Base-by-base conservation (phyloP, 129 eudicot species). In the Artemisia annua region DNA sequence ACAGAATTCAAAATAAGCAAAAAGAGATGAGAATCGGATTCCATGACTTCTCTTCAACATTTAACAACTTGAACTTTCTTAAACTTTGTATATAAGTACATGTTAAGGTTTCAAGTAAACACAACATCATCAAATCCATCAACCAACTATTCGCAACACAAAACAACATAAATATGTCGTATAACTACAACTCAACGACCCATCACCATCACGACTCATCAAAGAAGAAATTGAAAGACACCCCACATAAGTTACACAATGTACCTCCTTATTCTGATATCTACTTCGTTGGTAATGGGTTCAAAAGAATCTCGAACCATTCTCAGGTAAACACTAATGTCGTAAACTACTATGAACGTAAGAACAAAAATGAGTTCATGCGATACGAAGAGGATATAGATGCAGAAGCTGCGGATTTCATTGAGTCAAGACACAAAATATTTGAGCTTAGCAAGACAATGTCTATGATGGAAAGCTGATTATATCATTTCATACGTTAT, bases 331-430 rank as follows among this genome's bases (percentile, higher is more conserved):
- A 74, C 70, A 28, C 55, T 11, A 67, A 46, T 49, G 75, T 71
- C 39, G 60, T 30, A 9, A 56, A 24, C 68, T 58, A 48, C 28
- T 44, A 62, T 20, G 80, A 75, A 2, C 59, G 10, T 5, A 71
- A 53, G 60, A 46, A 58, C 58, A 35, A 6, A 4, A 32, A 24
- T 46, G 58, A 64, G 69, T 46, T 60, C 28, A 16, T 1, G 5
- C 18, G 7, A 3, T 0, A 30, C 11, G 19, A 57, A 26, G 82
- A 14, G 72, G 84, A 77, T 53, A 66, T 90, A 22, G 87, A 90
- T 79, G 83, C 81, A 11, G 79, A 87, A 82, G 95, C 95, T 14
- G 77, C 82, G 35, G 73, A 83, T 50, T 90, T 85, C 55, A 87
- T 90, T 19, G 53, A 43, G 55, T 54, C 75, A 11, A 71, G 84